Evolutionary conservation across 2,329 filamentous ascomycete genomes (phyloP).

Genomic region (Didymella lethalis): DNA sequence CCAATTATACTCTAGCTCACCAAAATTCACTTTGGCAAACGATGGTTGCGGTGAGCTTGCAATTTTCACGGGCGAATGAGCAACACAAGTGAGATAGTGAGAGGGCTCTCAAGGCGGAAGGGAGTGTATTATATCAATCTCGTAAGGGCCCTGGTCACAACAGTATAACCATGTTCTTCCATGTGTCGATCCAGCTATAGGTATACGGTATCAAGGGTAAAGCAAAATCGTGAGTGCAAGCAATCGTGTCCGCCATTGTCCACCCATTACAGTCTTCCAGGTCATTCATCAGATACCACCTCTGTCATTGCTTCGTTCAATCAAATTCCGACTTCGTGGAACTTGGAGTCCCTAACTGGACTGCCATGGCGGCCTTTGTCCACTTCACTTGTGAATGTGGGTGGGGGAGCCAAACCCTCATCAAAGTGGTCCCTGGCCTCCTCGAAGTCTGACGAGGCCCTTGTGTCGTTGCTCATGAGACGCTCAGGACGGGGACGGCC

Average conservation of each 20-base stretch:
- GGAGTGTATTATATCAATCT: background rate
- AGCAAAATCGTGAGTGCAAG: slow-evolving; percentile 4
- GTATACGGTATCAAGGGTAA: slow-evolving; percentile 11
- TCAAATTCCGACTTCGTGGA: slow-evolving; percentile 45
- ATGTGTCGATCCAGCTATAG: slow-evolving; percentile 3
- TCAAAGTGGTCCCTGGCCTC: slow-evolving; percentile 62
- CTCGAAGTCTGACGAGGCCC: slow-evolving; percentile 57
- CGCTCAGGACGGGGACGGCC: slow-evolving; percentile 35
- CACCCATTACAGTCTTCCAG: slow-evolving; percentile 12
- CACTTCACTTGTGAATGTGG: slow-evolving; percentile 45
- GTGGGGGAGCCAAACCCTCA: slow-evolving; percentile 53
- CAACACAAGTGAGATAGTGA: background rate
- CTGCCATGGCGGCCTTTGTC: slow-evolving; percentile 41
- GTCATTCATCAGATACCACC: background rate
- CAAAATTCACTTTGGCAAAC: background rate
- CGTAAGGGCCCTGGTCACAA: background rate
- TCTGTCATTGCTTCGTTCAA: background rate
- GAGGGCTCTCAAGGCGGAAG: background rate
- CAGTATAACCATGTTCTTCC: slow-evolving; percentile 2
- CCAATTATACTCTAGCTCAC: slow-evolving; percentile 1
- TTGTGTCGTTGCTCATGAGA: slow-evolving; percentile 42
- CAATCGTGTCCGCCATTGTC: slow-evolving; percentile 1
- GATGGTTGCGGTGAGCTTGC: background rate
- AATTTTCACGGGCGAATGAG: background rate
- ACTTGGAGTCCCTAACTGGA: slow-evolving; percentile 45